Percentiles rank a stretch among this genome's conserved stretches.
Conservation (phyloP, 805 yeast species). For the Spencermartinsiella europaea region DNA sequence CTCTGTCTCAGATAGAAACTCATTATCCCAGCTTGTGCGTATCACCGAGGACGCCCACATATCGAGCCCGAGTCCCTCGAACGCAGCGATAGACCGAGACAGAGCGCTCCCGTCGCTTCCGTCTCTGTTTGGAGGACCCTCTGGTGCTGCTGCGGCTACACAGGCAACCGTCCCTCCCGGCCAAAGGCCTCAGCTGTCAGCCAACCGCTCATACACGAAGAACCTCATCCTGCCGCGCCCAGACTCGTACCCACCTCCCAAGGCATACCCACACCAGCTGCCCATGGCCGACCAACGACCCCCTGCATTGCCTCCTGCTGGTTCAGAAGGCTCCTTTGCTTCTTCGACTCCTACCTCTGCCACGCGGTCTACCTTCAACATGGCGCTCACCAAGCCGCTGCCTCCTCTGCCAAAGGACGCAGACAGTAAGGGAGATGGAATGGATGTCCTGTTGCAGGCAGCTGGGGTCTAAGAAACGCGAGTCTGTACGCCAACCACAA, state of each 20-base stretch:
- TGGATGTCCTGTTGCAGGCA: slow-evolving; percentile 28
- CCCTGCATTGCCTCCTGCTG: slow-evolving; percentile 20
- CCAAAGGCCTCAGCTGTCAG: slow-evolving; percentile 23
- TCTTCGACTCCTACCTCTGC: slow-evolving; percentile 4
- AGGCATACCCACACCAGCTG: slow-evolving; percentile 15
- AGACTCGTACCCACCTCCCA: slow-evolving; percentile 26
- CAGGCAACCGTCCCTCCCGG: no score
- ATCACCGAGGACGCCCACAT: slow-evolving; percentile 22
- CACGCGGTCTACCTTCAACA: slow-evolving; percentile 4
- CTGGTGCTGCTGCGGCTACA: background rate
- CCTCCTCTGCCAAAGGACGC: slow-evolving; percentile 26
- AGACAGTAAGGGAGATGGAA: slow-evolving; percentile 16
- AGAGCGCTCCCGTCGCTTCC: slow-evolving; percentile 10
- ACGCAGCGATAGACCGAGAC: background rate
- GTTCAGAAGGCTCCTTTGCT: slow-evolving; percentile 12
- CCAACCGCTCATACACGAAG: slow-evolving; percentile 26
- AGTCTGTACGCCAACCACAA: background rate
- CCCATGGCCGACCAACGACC: slow-evolving; percentile 27
- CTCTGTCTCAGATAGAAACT: slow-evolving; percentile 18
- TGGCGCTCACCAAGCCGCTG: slow-evolving; percentile 21
- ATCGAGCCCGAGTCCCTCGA: slow-evolving; percentile 14
- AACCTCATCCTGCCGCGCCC: slow-evolving; percentile 28
- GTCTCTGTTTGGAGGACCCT: slow-evolving; percentile 3
- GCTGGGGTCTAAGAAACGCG: slow-evolving; percentile 21
- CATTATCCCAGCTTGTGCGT: slow-evolving; percentile 22